phyloP scores from a whole-genome alignment of 1,284 basidiomycete species.

The Moniliella sp. region DNA sequence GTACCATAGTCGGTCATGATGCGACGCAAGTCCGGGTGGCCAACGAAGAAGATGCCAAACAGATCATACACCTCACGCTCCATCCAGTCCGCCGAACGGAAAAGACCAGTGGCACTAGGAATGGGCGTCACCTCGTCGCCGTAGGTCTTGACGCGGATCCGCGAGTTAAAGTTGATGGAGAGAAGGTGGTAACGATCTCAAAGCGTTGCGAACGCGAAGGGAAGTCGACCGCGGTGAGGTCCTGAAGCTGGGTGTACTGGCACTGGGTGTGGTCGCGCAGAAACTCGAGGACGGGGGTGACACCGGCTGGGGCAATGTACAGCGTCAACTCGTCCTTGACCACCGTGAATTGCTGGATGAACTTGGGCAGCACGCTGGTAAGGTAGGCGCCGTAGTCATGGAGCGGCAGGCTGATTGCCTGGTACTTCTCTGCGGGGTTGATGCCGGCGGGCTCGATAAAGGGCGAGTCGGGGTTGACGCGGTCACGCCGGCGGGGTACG shows the following conservation, averaged over 20 bases:
- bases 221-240: slow-evolving; percentile 85
- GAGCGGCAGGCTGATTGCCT: slow-evolving; percentile 10
- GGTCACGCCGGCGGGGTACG: too few species aligned
- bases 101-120: slow-evolving; percentile 59
- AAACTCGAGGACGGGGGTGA: slow-evolving; percentile 73
- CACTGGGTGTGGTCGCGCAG: slow-evolving; percentile 87
- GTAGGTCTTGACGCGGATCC: slow-evolving; percentile 93
- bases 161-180: slow-evolving; percentile 48
- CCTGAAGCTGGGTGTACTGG: slow-evolving; percentile 78
- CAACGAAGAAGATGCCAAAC: slow-evolving; percentile 85
- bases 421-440: slow-evolving; percentile 23
- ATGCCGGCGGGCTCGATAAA: slow-evolving; percentile 17
- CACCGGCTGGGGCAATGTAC: slow-evolving; percentile 58
- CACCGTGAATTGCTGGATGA: slow-evolving; percentile 31
- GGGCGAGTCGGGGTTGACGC: slow-evolving; percentile 22
- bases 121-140: slow-evolving; percentile 85
- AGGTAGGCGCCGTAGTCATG: slow-evolving; percentile 32
- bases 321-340: slow-evolving; percentile 88
- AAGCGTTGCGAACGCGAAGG: slow-evolving; percentile 81
- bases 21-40: slow-evolving; percentile 83
- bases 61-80: slow-evolving; percentile 97
- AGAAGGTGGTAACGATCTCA: slow-evolving; percentile 93
- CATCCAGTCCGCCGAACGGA: slow-evolving; percentile 88
- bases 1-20: slow-evolving; percentile 91
- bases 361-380: slow-evolving; percentile 25